Base-by-base conservation (phyloP, 2,329 filamentous ascomycete genomes). In the Beauveria rudraprayagi region DNA sequence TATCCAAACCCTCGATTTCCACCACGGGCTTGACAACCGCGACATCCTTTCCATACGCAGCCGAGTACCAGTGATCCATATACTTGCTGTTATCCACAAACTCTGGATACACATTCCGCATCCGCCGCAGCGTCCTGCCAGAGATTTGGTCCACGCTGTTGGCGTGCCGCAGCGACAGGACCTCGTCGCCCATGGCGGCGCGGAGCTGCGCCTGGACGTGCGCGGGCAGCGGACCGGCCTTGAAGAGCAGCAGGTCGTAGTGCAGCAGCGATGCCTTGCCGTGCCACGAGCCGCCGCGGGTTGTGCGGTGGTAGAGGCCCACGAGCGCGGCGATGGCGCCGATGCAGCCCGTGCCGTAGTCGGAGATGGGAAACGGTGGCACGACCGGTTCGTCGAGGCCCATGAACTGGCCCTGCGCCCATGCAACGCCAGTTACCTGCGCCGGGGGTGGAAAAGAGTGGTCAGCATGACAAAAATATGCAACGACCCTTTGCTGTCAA, bases 331-430 rank as follows among this genome's bases (percentile, higher is more conserved):
- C 84, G 65, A 88, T 85, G 50, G 85, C 84, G 3, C 87, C 88
- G 75, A 89, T 86, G 68, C 85, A 89, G 34, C 87, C 88, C 0
- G 87, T 90, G 44, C 87, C 87, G 66, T 90, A 90, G 72, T 83
- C 83, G 24, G 80, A 83, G 65, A 85, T 84, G 34, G 83, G 83
- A 62, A 86, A 85, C 0, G 85, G 85, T 51, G 86, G 86, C 0
- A 89, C 83, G 1, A 89, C 80, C 17, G 86, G 85, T 67, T 88
- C 85, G 37, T 81, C 68, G 14, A 85, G 68, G 1, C 81, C 82
- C 82, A 87, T 85, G 65, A 83, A 83, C 8, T 72, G 70, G n/a
- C 84, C 84, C 66, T 87, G 84, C n/a, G 77, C 80, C 81, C 82
- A 85, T 0, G 83, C 82, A 3, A 84, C 73, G 5, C 83, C 83